phyloP scores from a whole-genome alignment of 768 basidiomycete species.

The Cyclocybe aegerita region DNA sequence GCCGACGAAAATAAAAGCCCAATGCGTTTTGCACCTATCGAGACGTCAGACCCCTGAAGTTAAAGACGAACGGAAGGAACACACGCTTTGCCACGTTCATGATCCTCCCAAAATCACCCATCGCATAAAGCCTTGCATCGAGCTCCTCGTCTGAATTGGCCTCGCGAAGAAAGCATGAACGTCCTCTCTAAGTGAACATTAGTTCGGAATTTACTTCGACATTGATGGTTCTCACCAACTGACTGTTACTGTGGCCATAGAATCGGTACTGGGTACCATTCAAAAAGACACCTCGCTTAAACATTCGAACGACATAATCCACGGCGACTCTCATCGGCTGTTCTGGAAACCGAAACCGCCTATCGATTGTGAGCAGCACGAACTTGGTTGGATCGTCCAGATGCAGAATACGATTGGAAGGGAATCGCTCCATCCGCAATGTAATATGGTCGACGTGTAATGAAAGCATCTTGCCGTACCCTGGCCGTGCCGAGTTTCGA shows the following conservation, averaged over 20 bases:
- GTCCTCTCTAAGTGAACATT: conserved; percentile 41
- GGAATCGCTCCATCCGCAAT: conserved; percentile 47
- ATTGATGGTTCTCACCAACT: conserved; percentile 41
- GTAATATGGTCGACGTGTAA: conserved; percentile 51
- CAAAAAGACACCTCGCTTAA: conserved; percentile 54
- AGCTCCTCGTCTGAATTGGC: conserved; percentile 56
- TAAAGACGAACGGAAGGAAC: conserved; percentile 11
- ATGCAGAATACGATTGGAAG: conserved; percentile 59
- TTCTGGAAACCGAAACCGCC: conserved; percentile 53
- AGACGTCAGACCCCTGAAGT: background rate
- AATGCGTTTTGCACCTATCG: conserved; percentile 64
- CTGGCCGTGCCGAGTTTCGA: no score
- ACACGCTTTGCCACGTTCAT: conserved; percentile 66
- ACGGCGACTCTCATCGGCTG: conserved; percentile 43
- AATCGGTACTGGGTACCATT: conserved; percentile 65
- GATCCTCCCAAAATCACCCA: conserved; percentile 60
- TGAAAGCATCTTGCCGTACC: conserved; percentile 47
- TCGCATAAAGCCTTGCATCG: conserved; percentile 52
- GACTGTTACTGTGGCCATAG: conserved; percentile 72
- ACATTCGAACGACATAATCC: conserved; percentile 57
- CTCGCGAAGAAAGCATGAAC: conserved; percentile 62
- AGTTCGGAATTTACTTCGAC: background rate
- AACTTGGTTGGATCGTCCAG: conserved; percentile 58
- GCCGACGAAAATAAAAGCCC: conserved; percentile 67
- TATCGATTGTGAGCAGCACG: conserved; percentile 51